Evolutionary conservation across 192 early-diverging fungal genomes (phyloP).

Genomic region (Coemansia sp.): DNA sequence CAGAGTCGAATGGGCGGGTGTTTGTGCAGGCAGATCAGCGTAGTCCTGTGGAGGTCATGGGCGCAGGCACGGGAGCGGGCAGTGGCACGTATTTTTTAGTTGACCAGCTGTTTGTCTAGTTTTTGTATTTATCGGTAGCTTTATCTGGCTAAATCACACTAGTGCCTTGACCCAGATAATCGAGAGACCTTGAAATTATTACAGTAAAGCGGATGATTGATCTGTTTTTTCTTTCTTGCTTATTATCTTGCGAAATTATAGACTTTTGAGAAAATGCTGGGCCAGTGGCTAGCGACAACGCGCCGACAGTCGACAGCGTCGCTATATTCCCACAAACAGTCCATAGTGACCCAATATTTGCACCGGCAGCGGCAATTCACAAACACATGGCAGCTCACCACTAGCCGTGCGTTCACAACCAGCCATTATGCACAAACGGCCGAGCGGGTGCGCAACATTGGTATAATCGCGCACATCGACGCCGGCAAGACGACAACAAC

Average conservation of each 20-base stretch:
- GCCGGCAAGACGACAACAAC: conserved; percentile 96
- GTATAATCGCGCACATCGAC: conserved; percentile 97
- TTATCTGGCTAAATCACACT: no score
- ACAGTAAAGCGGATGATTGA: no score
- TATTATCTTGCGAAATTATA: neutral
- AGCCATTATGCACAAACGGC: neutral
- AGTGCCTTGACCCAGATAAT: no score
- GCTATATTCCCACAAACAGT: no score
- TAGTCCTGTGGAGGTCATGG: conserved; percentile 20
- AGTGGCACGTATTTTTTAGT: conserved; percentile 39
- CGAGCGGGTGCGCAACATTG: conserved; percentile 73
- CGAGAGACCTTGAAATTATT: no score
- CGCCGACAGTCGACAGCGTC: no score
- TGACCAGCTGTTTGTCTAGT: conserved; percentile 31
- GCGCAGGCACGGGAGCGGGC: conserved; percentile 30
- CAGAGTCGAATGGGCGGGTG: conserved; percentile 12
- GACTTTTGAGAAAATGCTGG: neutral
- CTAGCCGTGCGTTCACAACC: conserved; percentile 3
- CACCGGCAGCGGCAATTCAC: neutral
- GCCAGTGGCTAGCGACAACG: neutral
- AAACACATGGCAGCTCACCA: neutral
- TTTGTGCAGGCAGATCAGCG: conserved; percentile 44
- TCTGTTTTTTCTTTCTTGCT: neutral
- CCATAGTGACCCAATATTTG: neutral
- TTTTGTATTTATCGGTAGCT: neutral